Percentiles rank a stretch among this genome's conserved stretches.
Evolutionary conservation across 2,329 filamentous ascomycete genomes (phyloP).

Genomic region (Fusarium vanettenii): DNA sequence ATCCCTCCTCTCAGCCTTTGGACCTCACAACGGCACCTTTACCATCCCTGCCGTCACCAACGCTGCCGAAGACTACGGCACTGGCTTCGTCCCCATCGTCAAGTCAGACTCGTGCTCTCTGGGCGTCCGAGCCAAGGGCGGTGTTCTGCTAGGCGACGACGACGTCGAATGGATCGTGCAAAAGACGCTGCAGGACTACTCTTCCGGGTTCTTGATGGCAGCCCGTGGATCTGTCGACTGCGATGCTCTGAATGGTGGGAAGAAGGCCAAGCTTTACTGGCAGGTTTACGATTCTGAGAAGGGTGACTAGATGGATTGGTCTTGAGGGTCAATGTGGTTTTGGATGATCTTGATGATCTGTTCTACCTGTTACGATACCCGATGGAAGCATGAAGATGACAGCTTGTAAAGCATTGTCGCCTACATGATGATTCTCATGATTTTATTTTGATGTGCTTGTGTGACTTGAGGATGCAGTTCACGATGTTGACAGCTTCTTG

Average conservation of each 20-base stretch:
- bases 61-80: conserved; percentile 20
- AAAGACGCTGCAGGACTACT: conserved; percentile 29
- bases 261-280: conserved; percentile 31
- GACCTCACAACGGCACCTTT: conserved; percentile 47
- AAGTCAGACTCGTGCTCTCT: conserved; percentile 42
- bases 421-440: conserved; percentile 4
- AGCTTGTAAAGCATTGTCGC: conserved; percentile 2
- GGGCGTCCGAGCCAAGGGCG: conserved; percentile 38
- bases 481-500: not conserved
- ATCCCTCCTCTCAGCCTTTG: conserved; percentile 46
- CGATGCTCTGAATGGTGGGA: conserved; percentile 1
- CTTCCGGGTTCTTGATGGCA: conserved; percentile 23
- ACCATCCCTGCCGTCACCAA: conserved; percentile 27
- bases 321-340: conserved; percentile 16
- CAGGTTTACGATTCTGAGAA: conserved; percentile 24
- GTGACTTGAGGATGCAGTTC: not conserved
- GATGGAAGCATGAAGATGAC: conserved; percentile 10
- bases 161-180: conserved; percentile 31
- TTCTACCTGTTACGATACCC: conserved; percentile 31
- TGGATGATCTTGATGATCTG: conserved; percentile 13
- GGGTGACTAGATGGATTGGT: conserved; percentile 1
- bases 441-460: not conserved
- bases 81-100: conserved; percentile 39
- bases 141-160: conserved; percentile 23
- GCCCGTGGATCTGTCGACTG: conserved; percentile 31